Evolutionary conservation across 331 rosid species (phyloP).

Genomic region (Malus hybrid): DNA sequence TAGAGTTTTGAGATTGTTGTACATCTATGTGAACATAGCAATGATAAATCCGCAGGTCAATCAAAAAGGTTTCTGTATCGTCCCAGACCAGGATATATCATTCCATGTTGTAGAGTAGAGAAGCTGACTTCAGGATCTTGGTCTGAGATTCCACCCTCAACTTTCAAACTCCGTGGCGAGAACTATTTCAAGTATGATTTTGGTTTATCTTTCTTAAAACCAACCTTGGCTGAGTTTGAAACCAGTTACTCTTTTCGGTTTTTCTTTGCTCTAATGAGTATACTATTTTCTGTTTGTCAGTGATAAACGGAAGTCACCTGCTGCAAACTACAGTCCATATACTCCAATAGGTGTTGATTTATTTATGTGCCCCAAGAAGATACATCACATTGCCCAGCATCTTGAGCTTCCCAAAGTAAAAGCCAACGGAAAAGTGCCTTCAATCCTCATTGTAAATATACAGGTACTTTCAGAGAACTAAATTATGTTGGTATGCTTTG

Average conservation of each 20-base stretch:
- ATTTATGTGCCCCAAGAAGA: slow-evolving; percentile 63
- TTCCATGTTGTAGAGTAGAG: slow-evolving; percentile 64
- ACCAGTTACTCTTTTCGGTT: not conserved
- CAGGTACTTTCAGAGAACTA: slow-evolving; percentile 40
- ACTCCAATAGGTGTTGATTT: slow-evolving; percentile 52
- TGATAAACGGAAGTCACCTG: slow-evolving; percentile 70
- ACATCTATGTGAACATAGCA: slow-evolving; percentile 29
- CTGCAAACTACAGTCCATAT: slow-evolving; percentile 69
- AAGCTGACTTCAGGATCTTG: slow-evolving; percentile 59
- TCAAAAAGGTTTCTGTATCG: slow-evolving; percentile 50
- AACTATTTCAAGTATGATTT: slow-evolving; percentile 71
- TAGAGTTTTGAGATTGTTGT: not conserved
- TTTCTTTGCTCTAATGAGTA: not conserved
- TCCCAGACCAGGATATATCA: slow-evolving; percentile 57
- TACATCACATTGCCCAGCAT: slow-evolving; percentile 72
- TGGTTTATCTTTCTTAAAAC: not conserved
- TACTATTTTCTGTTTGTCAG: slow-evolving; percentile 33
- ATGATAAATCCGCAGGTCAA: slow-evolving; percentile 44
- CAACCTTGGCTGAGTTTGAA: not conserved
- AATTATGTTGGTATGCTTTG: not conserved
- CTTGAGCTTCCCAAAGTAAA: slow-evolving; percentile 76
- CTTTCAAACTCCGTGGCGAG: slow-evolving; percentile 80
- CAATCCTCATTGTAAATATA: slow-evolving; percentile 78
- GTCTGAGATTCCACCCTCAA: slow-evolving; percentile 85
- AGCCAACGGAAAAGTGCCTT: slow-evolving; percentile 42